phyloP scores from a whole-genome alignment of 306 rosid species.

The Albizia julibrissin region DNA sequence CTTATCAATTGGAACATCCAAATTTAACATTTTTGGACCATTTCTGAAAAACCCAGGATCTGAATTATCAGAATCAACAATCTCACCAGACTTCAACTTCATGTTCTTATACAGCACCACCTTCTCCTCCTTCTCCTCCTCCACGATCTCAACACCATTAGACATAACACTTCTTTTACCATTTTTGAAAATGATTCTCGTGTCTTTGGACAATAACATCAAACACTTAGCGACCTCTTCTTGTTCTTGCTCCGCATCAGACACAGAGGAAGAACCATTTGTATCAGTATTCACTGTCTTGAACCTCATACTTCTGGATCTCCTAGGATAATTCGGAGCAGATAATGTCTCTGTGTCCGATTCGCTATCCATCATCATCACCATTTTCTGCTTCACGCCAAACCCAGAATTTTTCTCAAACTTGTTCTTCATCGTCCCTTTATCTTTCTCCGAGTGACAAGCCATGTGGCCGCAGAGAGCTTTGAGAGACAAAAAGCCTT shows the following conservation, averaged over 20 bases:
- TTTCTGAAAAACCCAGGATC: slow-evolving; percentile 64
- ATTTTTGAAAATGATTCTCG: slow-evolving; percentile 24
- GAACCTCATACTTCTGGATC: slow-evolving; percentile 53
- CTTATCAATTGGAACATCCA: slow-evolving; percentile 55
- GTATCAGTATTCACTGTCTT: slow-evolving; percentile 28
- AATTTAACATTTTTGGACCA: slow-evolving; percentile 56
- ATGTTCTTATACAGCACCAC: slow-evolving; percentile 14
- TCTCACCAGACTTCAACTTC: slow-evolving; percentile 45
- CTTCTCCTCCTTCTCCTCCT: slow-evolving; percentile 37
- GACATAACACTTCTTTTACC: slow-evolving; percentile 30
- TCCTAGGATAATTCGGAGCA: slow-evolving; percentile 43
- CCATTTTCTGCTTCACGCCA: slow-evolving; percentile 47
- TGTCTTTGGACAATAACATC: slow-evolving; percentile 76
- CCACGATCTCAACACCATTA: slow-evolving; percentile 33
- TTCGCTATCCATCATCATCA: slow-evolving; percentile 52
- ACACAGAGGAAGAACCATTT: slow-evolving; percentile 36
- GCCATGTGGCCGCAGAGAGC: slow-evolving; percentile 94
- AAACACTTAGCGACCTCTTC: slow-evolving; percentile 76
- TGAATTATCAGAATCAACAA: slow-evolving; percentile 59
- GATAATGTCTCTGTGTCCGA: slow-evolving; percentile 69
- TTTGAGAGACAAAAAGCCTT: slow-evolving; percentile 72
- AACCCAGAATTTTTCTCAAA: slow-evolving; percentile 35
- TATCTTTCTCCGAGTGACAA: slow-evolving; percentile 80
- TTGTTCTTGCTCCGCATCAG: slow-evolving; percentile 65
- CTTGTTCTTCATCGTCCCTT: slow-evolving; percentile 33